Evolutionary conservation across 495 filamentous ascomycete species (phyloP).

Genomic region (Penicillium waksmanii): DNA sequence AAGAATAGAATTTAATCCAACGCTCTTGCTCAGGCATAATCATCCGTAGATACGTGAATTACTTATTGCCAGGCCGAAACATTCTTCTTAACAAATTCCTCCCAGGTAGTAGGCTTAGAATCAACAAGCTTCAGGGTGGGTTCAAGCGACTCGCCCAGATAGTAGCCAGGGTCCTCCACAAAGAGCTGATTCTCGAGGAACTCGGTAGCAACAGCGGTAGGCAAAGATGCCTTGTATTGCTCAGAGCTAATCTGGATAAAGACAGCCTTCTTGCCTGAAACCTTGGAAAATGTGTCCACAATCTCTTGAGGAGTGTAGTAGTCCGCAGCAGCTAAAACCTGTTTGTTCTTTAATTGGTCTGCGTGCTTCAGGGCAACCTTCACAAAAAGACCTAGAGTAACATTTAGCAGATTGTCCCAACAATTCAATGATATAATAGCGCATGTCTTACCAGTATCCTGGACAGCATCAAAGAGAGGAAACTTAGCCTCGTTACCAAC

Average conservation of each 20-base stretch:
- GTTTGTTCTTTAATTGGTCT: constrained; percentile 29
- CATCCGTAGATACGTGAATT: not conserved
- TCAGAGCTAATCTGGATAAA: constrained; percentile 50
- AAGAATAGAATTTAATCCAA: no score
- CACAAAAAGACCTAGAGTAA: constrained; percentile 44
- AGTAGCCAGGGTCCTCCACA: constrained; percentile 55
- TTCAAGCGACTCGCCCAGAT: constrained; percentile 39
- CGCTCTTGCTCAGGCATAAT: no score
- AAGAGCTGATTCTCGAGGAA: constrained; percentile 57
- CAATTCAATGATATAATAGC: not conserved
- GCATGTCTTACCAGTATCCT: constrained; percentile 52
- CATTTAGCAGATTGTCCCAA: not conserved
- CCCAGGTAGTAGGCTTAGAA: constrained; percentile 17
- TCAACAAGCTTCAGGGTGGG: constrained; percentile 23
- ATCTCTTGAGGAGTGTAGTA: constrained; percentile 53
- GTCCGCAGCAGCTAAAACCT: constrained; percentile 44
- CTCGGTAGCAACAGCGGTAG: constrained; percentile 48
- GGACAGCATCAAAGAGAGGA: constrained; percentile 55
- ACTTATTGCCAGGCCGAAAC: constrained; percentile 14
- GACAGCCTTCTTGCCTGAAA: constrained; percentile 50
- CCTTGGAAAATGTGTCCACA: constrained; percentile 50
- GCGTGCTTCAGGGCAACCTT: constrained; percentile 44
- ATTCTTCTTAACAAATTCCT: constrained; percentile 23
- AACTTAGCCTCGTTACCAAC: constrained; percentile 37
- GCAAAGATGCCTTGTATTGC: constrained; percentile 43